Evolutionary conservation across 495 filamentous ascomycete species (phyloP).

Genomic region (Acidiella bohemica): DNA sequence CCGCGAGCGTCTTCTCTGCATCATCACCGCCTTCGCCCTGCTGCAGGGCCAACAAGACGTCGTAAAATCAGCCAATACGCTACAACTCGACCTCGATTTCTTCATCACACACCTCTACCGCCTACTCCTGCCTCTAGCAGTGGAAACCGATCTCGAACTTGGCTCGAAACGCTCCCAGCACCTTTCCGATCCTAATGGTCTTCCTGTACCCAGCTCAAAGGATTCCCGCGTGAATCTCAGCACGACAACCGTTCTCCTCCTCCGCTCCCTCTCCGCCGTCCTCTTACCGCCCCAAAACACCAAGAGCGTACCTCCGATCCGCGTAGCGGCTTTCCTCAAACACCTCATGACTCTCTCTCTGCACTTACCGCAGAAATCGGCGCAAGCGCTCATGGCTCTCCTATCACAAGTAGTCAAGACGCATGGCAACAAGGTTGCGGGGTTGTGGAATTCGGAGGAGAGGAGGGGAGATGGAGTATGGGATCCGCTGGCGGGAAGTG

Average conservation of each 20-base stretch:
- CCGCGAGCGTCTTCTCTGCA: conserved; percentile 83
- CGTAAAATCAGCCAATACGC: conserved; percentile 44
- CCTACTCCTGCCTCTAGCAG: conserved; percentile 57
- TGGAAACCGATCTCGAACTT: conserved; percentile 76
- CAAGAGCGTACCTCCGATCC: conserved; percentile 52
- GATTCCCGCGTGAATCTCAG: conserved; percentile 69
- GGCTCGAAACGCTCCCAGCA: conserved; percentile 71
- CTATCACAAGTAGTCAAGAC: conserved; percentile 59
- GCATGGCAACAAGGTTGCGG: conserved; percentile 53
- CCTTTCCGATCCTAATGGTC: conserved; percentile 57
- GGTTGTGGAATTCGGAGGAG: conserved; percentile 79
- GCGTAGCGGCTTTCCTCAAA: conserved; percentile 87
- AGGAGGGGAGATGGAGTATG: conserved; percentile 68
- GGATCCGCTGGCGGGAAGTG: conserved; percentile 42
- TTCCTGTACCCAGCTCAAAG: conserved; percentile 18
- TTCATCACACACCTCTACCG: conserved; percentile 89
- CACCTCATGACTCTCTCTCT: conserved; percentile 68
- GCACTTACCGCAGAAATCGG: conserved; percentile 80
- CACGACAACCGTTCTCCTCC: conserved; percentile 78
- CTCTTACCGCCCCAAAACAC: conserved; percentile 51
- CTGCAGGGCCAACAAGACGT: conserved; percentile 70
- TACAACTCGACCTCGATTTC: conserved; percentile 83
- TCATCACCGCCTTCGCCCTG: conserved; percentile 86
- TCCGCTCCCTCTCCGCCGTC: conserved; percentile 67
- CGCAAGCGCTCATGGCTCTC: conserved; percentile 59